Percentiles rank a stretch among this genome's conserved stretches.
phyloP scores from a whole-genome alignment of 148 eudicot species.

The Rhododendron simsii region DNA sequence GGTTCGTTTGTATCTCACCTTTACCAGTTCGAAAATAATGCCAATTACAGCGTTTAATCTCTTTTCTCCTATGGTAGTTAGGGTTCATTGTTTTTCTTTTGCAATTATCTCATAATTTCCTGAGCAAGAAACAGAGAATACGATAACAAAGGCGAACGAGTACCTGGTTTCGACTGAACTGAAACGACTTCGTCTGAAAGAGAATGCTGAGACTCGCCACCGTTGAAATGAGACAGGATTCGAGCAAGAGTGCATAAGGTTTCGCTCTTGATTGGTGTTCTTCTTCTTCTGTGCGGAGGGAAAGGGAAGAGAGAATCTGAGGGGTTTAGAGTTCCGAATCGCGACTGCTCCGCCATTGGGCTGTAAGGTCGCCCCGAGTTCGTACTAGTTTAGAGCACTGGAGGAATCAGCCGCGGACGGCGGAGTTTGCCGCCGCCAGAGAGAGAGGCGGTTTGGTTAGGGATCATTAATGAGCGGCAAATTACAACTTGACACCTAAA shows the following conservation, averaged over 20 bases:
- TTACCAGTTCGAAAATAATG: background rate
- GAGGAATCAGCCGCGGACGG: background rate
- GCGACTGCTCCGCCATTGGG: conserved; percentile 17
- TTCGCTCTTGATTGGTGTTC: conserved; percentile 22
- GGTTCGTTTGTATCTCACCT: background rate
- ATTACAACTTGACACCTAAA: background rate
- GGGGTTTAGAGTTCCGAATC: conserved; percentile 8
- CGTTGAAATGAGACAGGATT: conserved; percentile 21
- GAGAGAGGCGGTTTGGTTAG: background rate
- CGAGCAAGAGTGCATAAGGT: conserved; percentile 20
- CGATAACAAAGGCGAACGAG: background rate
- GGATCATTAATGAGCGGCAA: background rate
- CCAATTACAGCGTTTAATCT: background rate
- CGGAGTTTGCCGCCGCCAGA: background rate
- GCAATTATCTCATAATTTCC: background rate
- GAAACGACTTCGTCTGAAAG: background rate
- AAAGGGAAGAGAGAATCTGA: conserved; percentile 3
- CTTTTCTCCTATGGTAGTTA: background rate
- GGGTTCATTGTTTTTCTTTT: background rate
- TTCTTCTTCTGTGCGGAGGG: conserved; percentile 25
- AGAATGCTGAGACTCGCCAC: background rate
- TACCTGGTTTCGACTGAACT: conserved; percentile 15
- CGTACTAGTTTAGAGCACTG: background rate
- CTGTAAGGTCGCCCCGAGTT: background rate
- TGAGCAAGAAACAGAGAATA: background rate